Evolutionary conservation across 78 protist genomes (phyloP), one percentile per base, ranked within the genome.

Genomic region (Cavenderia fasciculata): DNA sequence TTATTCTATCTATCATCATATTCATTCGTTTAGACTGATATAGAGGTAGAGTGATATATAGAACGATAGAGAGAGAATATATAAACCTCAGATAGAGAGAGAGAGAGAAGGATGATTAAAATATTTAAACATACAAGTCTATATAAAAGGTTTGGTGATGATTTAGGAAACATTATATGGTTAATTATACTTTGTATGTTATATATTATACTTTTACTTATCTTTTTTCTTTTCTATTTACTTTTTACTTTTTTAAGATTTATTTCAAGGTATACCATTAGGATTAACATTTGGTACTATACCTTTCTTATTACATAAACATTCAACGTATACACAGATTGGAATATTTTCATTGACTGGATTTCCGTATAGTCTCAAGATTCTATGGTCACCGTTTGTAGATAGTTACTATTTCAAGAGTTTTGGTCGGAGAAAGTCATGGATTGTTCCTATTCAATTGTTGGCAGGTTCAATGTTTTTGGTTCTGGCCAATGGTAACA

Each of bases 331-430:
- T 40, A 40, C 76, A 12, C 93, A 85, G 47, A 51, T 86, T n/a
- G 97, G 92, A 18, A 40, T 91, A 40, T 86, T 95, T 57, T 59
- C 85, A 10, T 54, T 92, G 47, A 68, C 95, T 51, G 74, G 89
- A 14, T 92, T 89, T 71, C 97, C 95, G 5, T 93, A 88, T 66
- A 66, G 95, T 4, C n/a, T 96, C 11, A 96, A 96, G 56, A 43
- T 96, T 21, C 71, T 96, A 31, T 96, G 98, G 98, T 76, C 96
- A 29, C 98, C 98, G 1, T 31, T 96, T 0, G 96, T 96, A 3
- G 98, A 95, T 54, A 36, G 92, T 29, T 36, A 56, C 47, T 87
- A 61, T 59, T 23, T 4, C 29, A 25, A 31, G n/a, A 2, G 34
- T n/a, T 59, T 94, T 76, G 97, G 97, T 2, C 49, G 96, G 36